Base-by-base conservation (phyloP, 139 green algal genomes). In the Chlorella vulgaris region DNA sequence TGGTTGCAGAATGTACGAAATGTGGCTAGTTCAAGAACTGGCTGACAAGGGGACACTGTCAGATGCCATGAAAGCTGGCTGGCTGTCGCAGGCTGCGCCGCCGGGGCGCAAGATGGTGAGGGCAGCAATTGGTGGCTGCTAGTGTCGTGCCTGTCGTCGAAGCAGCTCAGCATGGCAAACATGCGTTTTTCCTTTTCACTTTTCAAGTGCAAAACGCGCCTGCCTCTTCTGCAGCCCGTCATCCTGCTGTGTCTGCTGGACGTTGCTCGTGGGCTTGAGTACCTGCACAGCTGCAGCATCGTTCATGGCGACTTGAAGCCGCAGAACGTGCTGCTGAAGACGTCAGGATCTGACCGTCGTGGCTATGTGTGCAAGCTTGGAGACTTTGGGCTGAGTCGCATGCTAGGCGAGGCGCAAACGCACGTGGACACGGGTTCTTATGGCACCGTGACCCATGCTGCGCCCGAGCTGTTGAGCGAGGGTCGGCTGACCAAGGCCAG, bases 301-400 rank as follows among this genome's bases (percentile, higher is more conserved):
- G 38, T 96, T 51, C 93, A 96, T 76, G 90, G 91, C 73, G 93
- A 95, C 81, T 75, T 95, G 33, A 95, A 95, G 85, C 82, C 88
- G 10, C 75, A 74, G 7, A 96, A 96, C 69, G 92, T 95, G 77
- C 80, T 95, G 88, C 86, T 95, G 7, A 91, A 89, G 63, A 86
- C 78, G 61, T 82, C 60, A 31, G 51, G 51, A 40, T 87, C 81
- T 19, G 91, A 94, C 73, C 65, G 86, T 0, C 82, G 91, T 26
- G 91, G 91, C 60, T 94, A 92, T 81, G 89, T 87, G 2, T 89
- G 84, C 70, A 98, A 98, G 89, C 84, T 94, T 33, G 88, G 33
- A 7, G 71, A 78, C 35, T 78, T 78, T 50, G 71, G 71, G 50
- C 51, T 78, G 33, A 53, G 31, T 22, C 71, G 71, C 8, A 40